Conservation (phyloP, 1,139 yeast genomes). For the Wickerhamomyces sp. region DNA sequence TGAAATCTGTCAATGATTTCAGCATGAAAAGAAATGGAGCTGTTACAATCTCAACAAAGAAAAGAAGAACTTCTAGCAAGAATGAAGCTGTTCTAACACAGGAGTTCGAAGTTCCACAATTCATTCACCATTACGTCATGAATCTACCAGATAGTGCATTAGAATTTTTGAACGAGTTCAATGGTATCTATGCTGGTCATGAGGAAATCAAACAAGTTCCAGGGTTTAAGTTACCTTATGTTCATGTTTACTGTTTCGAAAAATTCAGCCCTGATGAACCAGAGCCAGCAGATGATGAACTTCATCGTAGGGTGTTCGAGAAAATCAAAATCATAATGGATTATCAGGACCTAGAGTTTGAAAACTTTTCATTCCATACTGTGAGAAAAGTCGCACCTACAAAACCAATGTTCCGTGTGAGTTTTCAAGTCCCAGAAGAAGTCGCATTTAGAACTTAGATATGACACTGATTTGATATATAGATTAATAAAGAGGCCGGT, state of each 20-base stretch:
- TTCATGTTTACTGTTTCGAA: constrained; percentile 91
- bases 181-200: constrained; percentile 56
- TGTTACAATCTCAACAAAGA: constrained; percentile 23
- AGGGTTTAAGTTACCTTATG: constrained; percentile 60
- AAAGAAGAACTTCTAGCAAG: constrained; percentile 23
- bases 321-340: constrained; percentile 54
- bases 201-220: constrained; percentile 32
- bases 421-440: constrained; percentile 70
- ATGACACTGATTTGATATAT: background rate
- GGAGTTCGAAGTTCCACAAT: constrained; percentile 48
- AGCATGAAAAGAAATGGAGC: constrained; percentile 24
- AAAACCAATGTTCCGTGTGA: constrained; percentile 90
- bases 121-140: constrained; percentile 79
- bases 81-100: constrained; percentile 28
- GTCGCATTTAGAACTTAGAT: constrained; percentile 51
- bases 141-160: constrained; percentile 92
- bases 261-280: constrained; percentile 71
- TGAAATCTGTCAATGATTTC: constrained; percentile 37
- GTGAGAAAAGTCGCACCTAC: constrained; percentile 96
- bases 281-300: constrained; percentile 61
- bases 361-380: constrained; percentile 58
- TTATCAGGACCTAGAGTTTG: constrained; percentile 41
- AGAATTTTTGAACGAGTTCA: constrained; percentile 71
- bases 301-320: constrained; percentile 56
- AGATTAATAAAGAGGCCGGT: background rate